phyloP scores from a whole-genome alignment of 176 grass and related monocot genomes.

The Paspalum vaginatum region DNA sequence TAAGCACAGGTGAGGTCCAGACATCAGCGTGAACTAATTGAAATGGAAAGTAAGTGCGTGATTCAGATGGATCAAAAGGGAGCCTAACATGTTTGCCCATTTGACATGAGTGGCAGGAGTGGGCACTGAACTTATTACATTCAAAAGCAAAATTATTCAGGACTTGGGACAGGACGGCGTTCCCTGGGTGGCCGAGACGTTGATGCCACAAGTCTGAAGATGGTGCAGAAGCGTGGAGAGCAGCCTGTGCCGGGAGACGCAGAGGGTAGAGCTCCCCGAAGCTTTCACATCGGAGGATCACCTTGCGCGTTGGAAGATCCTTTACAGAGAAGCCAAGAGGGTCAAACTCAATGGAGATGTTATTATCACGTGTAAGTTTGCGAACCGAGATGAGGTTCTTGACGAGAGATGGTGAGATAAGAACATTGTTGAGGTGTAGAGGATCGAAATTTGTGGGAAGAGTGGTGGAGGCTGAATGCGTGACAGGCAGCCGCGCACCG shows the following conservation, averaged over 20 bases:
- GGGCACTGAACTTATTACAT: not conserved
- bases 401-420: not conserved
- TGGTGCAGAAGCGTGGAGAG: accelerated
- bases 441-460: not conserved
- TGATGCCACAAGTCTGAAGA: not conserved
- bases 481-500: not conserved
- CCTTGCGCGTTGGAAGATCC: not conserved
- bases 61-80: accelerated
- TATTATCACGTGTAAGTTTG: not conserved
- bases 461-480: accelerated
- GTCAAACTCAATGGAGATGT: not conserved
- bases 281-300: not conserved
- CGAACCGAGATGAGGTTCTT: not conserved
- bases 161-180: accelerated
- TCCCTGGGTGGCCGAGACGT: not conserved
- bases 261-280: not conserved
- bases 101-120: too few relatives aligned
- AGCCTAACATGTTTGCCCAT: not conserved
- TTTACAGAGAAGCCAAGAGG: not conserved
- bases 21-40: too few relatives aligned
- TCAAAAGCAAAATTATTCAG: not conserved
- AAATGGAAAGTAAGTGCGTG: too few relatives aligned
- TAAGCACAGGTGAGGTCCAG: too few relatives aligned
- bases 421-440: not conserved
- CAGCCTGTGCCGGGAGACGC: accelerated